These are phyloP conservation scores for Vitis hybrid DNA, from an alignment of 177 flowering plant species.

Conservation along the genomic window DNA sequence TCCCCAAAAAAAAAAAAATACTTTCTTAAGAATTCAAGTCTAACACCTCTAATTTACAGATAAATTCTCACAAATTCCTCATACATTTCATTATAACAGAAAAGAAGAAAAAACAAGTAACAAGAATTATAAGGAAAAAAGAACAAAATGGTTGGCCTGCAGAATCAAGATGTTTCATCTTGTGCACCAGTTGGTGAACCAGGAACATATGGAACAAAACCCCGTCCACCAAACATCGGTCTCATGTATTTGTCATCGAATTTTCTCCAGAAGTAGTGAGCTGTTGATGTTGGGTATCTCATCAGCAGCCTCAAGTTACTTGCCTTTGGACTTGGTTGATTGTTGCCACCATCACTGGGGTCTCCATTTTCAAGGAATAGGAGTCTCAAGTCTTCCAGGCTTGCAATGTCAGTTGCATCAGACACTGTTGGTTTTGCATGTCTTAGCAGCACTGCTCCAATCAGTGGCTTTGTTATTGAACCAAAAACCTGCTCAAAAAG, in stretches of 20 bases:
- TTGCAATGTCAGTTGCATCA: slow-evolving; percentile 38
- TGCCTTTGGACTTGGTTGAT: slow-evolving; percentile 11
- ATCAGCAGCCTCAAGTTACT: slow-evolving; percentile 47
- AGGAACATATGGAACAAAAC: slow-evolving; percentile 61
- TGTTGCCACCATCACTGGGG: slow-evolving; percentile 16
- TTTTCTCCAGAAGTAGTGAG: slow-evolving; percentile 69
- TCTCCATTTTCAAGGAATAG: slow-evolving; percentile 50
- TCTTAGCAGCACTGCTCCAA: slow-evolving; percentile 37
- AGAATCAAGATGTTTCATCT: slow-evolving; percentile 13
- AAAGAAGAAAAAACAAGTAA: not conserved
- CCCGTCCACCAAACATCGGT: slow-evolving; percentile 71
- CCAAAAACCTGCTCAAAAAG: slow-evolving; percentile 63
- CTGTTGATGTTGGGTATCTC: slow-evolving; percentile 46
- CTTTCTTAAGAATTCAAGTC: not conserved
- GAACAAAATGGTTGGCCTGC: not conserved
- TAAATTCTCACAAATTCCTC: not conserved
- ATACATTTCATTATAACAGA: not conserved
- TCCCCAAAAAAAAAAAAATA: not conserved
- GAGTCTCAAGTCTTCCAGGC: slow-evolving; percentile 49
- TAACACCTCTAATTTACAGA: not conserved
- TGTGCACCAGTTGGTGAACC: slow-evolving; percentile 51
- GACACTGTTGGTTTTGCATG: slow-evolving; percentile 23
- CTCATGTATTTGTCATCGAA: slow-evolving; percentile 76
- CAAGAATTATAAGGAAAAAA: not conserved
- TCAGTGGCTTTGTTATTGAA: slow-evolving; percentile 66